phyloP scores from a whole-genome alignment of 257 asterid species.

The Striga asiatica region DNA sequence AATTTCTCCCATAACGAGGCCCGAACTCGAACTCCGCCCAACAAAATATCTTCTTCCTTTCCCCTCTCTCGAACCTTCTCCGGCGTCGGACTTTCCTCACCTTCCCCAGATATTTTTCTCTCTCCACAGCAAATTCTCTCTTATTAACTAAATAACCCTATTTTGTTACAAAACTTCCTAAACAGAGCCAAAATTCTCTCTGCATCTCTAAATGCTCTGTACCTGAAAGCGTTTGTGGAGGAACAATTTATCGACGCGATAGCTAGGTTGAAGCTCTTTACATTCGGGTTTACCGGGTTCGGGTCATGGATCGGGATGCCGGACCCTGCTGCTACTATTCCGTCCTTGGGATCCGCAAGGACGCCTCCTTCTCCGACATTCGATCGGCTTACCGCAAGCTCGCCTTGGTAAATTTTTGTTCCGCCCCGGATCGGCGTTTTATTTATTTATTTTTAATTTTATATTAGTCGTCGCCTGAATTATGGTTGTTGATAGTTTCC shows the following conservation, averaged over 20 bases:
- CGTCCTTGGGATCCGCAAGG: constrained; percentile 65
- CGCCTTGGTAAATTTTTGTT: constrained; percentile 38
- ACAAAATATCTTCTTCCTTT: constrained; percentile 42
- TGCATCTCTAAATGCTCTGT: background rate
- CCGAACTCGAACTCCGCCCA: constrained; percentile 2
- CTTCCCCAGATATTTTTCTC: constrained; percentile 27
- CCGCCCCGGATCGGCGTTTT: background rate
- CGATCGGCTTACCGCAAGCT: constrained; percentile 88
- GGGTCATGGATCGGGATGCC: constrained; percentile 55
- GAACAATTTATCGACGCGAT: constrained; percentile 6
- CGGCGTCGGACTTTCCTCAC: background rate
- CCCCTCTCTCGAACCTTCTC: constrained; percentile 46
- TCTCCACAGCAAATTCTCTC: background rate
- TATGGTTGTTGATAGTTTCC: too few species aligned
- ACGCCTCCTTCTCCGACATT: constrained; percentile 68
- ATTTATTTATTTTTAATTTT: background rate
- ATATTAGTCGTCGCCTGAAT: too few species aligned
- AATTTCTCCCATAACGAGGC: background rate
- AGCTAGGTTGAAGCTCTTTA: background rate
- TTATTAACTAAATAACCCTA: background rate
- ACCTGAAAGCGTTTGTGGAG: background rate
- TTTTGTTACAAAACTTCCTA: background rate
- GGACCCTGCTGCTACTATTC: constrained; percentile 59
- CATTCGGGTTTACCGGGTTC: background rate
- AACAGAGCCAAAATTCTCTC: constrained; percentile 5